Base-by-base conservation (phyloP, 2,329 filamentous ascomycete genomes). In the Diplodia mutila region DNA sequence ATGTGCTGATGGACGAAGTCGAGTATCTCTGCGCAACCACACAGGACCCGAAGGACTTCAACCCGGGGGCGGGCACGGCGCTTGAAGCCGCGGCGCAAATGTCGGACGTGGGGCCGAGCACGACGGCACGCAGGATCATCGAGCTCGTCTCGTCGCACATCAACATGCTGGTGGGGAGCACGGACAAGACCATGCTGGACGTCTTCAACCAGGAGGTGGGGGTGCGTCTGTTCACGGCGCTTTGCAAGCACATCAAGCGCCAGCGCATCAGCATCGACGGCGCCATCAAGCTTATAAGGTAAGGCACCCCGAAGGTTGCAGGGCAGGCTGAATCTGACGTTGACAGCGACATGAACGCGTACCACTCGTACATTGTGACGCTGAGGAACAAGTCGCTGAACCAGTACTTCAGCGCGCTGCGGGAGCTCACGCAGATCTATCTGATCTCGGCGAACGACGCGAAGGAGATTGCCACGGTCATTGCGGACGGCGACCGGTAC, bases 141-240 rank as follows among this genome's bases (percentile, higher is more conserved):
- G 89, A 93, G 51, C 88, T 98, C 49, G 91, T 98, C 16, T 90
- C 90, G 25, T 90, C 90, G 18, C 95, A 99, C 78, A 98, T 94
- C 1, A 89, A 87, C 75, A 97, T 99, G 93, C 85, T 99, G 14
- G 88, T 92, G 4, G 95, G 95, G 69, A 97, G 92, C 76, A 98
- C 94, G 1, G 95, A 99, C 77, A 99, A 99, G 83, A 94, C 92
- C 70, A 97, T 97, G 85, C 89, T 99, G 29, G 95, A 99, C 76
- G 95, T 99, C 16, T 99, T 99, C 85, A 97, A 97, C 78, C 93
- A 95, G 80, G 95, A 99, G 81, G 94, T 99, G 29, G 95, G 95
- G 0, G 86, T 97, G 70, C 91, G 95, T 29, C 86, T 99, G 64
- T 99, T 98, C 81, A 89, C 91, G 23, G 91, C 92, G 21, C 85